These are phyloP conservation scores for Solanum pinnatisectum DNA, from an alignment of 257 asterid genomes.

Conservation along the genomic window DNA sequence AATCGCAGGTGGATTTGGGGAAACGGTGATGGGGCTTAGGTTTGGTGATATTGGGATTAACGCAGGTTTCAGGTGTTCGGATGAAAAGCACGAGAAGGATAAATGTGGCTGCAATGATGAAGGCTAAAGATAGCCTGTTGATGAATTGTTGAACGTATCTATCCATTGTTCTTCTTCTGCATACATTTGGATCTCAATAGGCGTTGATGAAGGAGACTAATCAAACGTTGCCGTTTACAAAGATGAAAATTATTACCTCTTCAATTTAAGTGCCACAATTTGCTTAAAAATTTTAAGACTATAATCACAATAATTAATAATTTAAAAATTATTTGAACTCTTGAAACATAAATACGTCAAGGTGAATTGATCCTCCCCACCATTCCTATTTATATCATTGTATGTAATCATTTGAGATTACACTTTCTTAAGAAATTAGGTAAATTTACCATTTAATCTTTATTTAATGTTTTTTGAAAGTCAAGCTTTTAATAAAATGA, in stretches of 20 bases:
- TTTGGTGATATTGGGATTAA: conserved; percentile 28
- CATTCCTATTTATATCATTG: no score
- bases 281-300: not conserved
- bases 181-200: not conserved
- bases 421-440: no score
- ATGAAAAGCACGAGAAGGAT: conserved; percentile 43
- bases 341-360: no score
- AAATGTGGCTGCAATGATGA: conserved; percentile 47
- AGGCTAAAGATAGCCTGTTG: conserved; percentile 49
- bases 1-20: conserved; percentile 85
- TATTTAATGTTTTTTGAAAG: no score
- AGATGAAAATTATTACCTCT: not conserved
- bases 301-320: no score
- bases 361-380: not conserved
- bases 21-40: conserved; percentile 53
- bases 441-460: no score
- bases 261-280: not conserved
- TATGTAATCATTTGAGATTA: no score
- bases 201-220: not conserved
- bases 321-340: no score
- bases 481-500: no score
- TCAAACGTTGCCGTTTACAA: not conserved
- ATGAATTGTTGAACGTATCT: conserved; percentile 53
- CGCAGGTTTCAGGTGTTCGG: conserved; percentile 60
- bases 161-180: conserved; percentile 38